These are phyloP conservation scores for Candida mesenterica DNA, from an alignment of 1,139 yeast genomes.

Conservation along the genomic window DNA sequence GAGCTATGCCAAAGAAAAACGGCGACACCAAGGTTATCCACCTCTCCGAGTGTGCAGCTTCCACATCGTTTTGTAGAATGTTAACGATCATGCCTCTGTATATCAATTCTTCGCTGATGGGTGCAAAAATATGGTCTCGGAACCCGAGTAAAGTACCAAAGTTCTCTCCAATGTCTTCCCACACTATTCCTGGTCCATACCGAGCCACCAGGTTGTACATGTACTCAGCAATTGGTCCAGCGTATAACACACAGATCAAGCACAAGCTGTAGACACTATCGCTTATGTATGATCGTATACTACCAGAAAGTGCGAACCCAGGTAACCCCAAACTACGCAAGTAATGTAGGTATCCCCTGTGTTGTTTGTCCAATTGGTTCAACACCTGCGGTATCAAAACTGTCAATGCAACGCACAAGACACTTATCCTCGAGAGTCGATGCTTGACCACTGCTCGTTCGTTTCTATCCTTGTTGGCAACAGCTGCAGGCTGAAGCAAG, in stretches of 20 bases:
- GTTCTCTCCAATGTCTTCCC: slow-evolving; percentile 20
- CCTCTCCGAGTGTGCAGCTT: slow-evolving; percentile 2
- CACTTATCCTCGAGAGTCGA: slow-evolving; percentile 35
- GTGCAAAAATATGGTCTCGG: slow-evolving; percentile 75
- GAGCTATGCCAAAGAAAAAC: slow-evolving; percentile 84
- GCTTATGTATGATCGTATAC: slow-evolving; percentile 19
- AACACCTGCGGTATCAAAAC: slow-evolving; percentile 24
- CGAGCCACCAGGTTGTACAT: slow-evolving; percentile 13
- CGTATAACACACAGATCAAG: slow-evolving; percentile 45
- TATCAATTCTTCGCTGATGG: slow-evolving; percentile 82
- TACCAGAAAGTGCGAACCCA: slow-evolving; percentile 19
- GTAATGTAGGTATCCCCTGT: slow-evolving; percentile 9
- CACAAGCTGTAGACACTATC: slow-evolving; percentile 25
- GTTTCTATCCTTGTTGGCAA: slow-evolving; percentile 37
- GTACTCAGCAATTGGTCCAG: slow-evolving; percentile 59
- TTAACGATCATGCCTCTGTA: slow-evolving; percentile 63
- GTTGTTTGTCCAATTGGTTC: slow-evolving; percentile 3
- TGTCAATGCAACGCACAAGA: slow-evolving; percentile 31
- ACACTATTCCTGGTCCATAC: slow-evolving; percentile 6
- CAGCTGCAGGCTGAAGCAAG: slow-evolving; percentile 23
- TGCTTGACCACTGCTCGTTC: slow-evolving; percentile 41
- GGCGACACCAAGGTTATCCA: slow-evolving; percentile 45
- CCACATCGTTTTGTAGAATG: slow-evolving; percentile 5
- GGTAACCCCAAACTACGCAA: slow-evolving; percentile 26
- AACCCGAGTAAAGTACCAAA: slow-evolving; percentile 47